Evolutionary conservation across 768 basidiomycete species (phyloP).

Genomic region (Podaxis sp.): DNA sequence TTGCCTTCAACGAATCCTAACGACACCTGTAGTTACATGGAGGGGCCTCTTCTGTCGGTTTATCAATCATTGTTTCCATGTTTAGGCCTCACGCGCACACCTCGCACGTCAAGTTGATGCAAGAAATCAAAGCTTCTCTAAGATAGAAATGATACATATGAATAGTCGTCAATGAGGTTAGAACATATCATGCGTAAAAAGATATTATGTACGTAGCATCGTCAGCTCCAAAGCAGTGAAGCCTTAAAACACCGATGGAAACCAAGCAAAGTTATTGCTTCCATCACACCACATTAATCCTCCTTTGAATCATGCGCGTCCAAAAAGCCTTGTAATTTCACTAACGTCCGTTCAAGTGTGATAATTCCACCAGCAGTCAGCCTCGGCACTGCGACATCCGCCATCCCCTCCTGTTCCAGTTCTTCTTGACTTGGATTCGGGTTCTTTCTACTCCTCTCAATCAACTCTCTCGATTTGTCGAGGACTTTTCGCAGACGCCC

Average conservation of each 20-base stretch:
- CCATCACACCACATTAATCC: background rate
- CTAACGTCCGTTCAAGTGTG: conserved; percentile 70
- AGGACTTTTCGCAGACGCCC: conserved; percentile 71
- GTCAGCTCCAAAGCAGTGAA: background rate
- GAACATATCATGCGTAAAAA: no score
- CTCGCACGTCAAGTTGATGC: no score
- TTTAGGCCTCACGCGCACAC: no score
- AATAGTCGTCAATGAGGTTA: no score
- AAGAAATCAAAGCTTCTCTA: no score
- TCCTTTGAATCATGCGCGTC: conserved; percentile 17
- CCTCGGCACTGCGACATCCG: conserved; percentile 63
- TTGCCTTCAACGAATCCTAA: no score
- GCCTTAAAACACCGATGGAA: background rate
- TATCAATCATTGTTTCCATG: no score
- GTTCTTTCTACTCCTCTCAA: conserved; percentile 60
- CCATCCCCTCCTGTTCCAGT: conserved; percentile 11
- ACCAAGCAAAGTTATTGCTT: background rate
- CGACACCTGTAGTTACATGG: no score
- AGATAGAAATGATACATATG: no score
- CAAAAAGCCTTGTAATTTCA: conserved; percentile 53
- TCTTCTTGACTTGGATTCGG: conserved; percentile 29
- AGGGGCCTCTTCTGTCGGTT: no score
- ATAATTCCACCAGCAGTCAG: conserved; percentile 80
- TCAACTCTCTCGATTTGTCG: conserved; percentile 54
- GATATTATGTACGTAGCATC: background rate